Percentiles rank a stretch among this genome's conserved stretches.
These are phyloP conservation scores for Hypericum androsaemum DNA, from an alignment of 345 rosid species.

Conservation along the genomic window DNA sequence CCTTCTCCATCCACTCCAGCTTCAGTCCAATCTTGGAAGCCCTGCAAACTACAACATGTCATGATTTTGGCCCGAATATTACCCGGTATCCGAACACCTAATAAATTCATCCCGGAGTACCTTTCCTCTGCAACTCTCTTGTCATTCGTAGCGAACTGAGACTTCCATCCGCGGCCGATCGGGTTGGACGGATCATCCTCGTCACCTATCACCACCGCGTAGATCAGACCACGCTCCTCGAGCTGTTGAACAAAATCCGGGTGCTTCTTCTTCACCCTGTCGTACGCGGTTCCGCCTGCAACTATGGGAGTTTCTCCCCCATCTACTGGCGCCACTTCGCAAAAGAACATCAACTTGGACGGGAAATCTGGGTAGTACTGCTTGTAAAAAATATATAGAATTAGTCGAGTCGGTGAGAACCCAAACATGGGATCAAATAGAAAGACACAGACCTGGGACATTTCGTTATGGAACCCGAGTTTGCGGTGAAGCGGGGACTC, in stretches of 20 bases:
- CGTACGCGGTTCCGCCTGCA: conserved; percentile 64
- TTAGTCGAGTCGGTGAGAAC: no score
- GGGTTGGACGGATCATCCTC: conserved; percentile 74
- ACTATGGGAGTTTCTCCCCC: conserved; percentile 94
- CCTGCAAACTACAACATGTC: conserved; percentile 22
- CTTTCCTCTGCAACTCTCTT: conserved; percentile 62
- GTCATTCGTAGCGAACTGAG: conserved; percentile 69
- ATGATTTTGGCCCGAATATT: no score
- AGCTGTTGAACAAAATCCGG: conserved; percentile 60
- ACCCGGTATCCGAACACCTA: no score
- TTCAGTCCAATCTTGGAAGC: conserved; percentile 70
- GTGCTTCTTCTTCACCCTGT: conserved; percentile 56
- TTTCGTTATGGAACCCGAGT: conserved; percentile 85
- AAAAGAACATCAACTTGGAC: conserved; percentile 74
- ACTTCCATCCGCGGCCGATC: conserved; percentile 94
- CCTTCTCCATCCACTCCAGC: conserved; percentile 68
- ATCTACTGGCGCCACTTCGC: conserved; percentile 73
- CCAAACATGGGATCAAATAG: no score
- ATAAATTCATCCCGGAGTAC: conserved; percentile 16
- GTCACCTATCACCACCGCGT: conserved; percentile 60
- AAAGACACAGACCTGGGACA: conserved; percentile 56
- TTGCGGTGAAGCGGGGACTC: conserved; percentile 87
- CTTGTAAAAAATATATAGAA: neutral
- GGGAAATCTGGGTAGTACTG: conserved; percentile 81
- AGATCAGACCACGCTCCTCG: conserved; percentile 64